Base-by-base conservation (phyloP, 345 rosid genomes). In the Populus euphratica region DNA sequence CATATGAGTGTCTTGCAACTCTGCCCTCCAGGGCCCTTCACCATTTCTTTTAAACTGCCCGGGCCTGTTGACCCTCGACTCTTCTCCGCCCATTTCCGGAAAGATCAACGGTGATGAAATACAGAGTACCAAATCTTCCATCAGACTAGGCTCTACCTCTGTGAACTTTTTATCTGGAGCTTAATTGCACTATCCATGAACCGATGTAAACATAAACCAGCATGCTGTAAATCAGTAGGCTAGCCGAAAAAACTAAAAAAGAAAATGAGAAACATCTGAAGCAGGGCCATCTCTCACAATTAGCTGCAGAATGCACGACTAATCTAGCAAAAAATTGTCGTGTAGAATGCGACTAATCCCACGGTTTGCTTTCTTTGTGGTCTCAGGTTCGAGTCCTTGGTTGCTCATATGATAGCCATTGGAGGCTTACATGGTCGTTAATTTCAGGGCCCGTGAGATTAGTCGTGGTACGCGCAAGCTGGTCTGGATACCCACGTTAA, bases 41-140 rank as follows among this genome's bases (percentile, higher is more conserved):
- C 86, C 0, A 54, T 93, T 72, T 76, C 88, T 0, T 90, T 93
- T 75, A 86, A 84, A 69, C 85, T 93, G 61, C 98, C 97, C 0
- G 93, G 98, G 81, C 91, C 89, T 31, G 93, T 90, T 21, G 97
- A 91, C 81, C 91, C 96, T 27, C 86, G 96, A 52, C 79, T 91
- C 33, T 75, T 85, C 79, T 38, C 79, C 41, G 83, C 92, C 8
- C 76, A 5, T 29, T 79, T 86, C 80, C 85, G 91, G 47, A 75
- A 70, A 35, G 92, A 86, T 72, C 76, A 62, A 85, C 90, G 72
- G 88, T 89, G 47, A 68, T 89, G 86, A 89, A 87, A 80, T 31
- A n/a, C 0, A 39, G 36, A 44, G 56, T 39, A 16, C 47, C 68
- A 12, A 11, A 18, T 39, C 17, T 35, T 52, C 56, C 43, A 3